These are phyloP conservation scores for Phallus indusiatus DNA, from an alignment of 768 basidiomycete genomes.

Conservation along the genomic window DNA sequence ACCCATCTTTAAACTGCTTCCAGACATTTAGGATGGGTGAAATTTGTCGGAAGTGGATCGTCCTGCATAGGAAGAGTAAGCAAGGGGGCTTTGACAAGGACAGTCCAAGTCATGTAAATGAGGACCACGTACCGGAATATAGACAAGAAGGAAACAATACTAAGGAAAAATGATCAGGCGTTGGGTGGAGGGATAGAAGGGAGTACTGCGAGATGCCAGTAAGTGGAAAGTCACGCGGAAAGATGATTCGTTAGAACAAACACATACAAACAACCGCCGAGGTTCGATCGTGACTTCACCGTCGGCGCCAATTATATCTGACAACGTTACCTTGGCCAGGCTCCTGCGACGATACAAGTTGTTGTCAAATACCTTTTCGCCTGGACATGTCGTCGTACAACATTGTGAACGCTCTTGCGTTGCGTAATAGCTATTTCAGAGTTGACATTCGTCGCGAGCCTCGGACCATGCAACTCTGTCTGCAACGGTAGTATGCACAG, in stretches of 20 bases:
- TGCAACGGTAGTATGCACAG: too few species aligned
- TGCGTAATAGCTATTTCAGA: too few species aligned
- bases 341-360: too few species aligned
- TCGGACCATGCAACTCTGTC: too few species aligned
- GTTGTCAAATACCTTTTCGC: too few species aligned
- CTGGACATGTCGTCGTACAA: too few species aligned
- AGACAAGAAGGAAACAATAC: not conserved
- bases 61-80: not conserved
- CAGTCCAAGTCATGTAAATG: too few species aligned
- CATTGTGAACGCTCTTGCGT: too few species aligned
- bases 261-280: not conserved
- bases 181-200: not conserved
- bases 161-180: not conserved
- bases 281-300: not conserved
- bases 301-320: too few species aligned
- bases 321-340: too few species aligned
- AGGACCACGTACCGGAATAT: too few species aligned
- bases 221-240: not conserved
- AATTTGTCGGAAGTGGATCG: not conserved
- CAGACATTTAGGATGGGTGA: not conserved
- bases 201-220: not conserved
- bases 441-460: too few species aligned
- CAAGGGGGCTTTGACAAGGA: not conserved
- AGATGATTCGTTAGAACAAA: not conserved
- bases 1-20: not conserved